These are phyloP conservation scores for Candida sphagnicola DNA, from an alignment of 805 yeast genomes.

Conservation along the genomic window DNA sequence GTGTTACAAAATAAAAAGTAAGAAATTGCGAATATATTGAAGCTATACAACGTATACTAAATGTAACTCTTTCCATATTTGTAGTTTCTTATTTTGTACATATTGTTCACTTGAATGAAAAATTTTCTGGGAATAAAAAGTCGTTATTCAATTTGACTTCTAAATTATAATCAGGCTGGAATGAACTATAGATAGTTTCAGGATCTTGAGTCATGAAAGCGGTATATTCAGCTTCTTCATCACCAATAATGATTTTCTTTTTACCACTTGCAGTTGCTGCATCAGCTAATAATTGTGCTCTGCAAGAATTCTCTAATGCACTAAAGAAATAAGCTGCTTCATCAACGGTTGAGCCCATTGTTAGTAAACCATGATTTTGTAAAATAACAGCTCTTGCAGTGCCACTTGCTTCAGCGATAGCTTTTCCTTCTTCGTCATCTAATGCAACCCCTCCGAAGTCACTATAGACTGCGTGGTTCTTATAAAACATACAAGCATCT, in stretches of 20 bases:
- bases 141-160: conserved; percentile 10
- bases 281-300: conserved; percentile 23
- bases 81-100: no score
- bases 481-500: conserved; percentile 65
- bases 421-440: conserved; percentile 24
- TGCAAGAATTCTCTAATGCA: conserved; percentile 25
- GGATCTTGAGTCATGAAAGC: conserved; percentile 56
- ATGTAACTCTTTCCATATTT: no score
- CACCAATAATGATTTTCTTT: conserved; percentile 41
- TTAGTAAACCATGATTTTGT: conserved; percentile 28
- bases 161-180: conserved; percentile 61
- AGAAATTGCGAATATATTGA: no score
- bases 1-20: no score
- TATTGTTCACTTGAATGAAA: background rate
- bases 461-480: conserved; percentile 59
- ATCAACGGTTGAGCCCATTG: conserved; percentile 28
- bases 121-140: background rate
- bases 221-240: conserved; percentile 66
- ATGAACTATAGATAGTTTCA: conserved; percentile 63
- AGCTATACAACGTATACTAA: no score
- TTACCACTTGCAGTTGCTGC: conserved; percentile 41
- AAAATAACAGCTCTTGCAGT: conserved; percentile 25
- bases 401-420: conserved; percentile 25
- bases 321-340: conserved; percentile 30
- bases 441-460: conserved; percentile 75